phyloP scores from a whole-genome alignment of 1,139 yeast species.

The Yamadazyma sp. region DNA sequence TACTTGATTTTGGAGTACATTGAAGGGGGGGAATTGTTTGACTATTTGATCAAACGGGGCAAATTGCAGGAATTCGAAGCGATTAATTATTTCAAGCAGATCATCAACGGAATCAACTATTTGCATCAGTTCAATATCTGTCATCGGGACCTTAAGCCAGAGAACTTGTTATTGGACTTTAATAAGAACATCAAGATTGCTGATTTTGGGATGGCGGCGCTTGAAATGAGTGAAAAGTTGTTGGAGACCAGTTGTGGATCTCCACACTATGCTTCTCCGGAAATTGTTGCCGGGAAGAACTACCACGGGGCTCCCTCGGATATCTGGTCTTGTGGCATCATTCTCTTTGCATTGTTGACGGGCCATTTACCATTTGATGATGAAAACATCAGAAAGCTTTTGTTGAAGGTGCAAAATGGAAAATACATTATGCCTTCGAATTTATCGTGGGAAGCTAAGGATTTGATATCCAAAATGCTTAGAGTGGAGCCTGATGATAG shows the following conservation, averaged over 20 bases:
- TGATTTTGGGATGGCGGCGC: slow-evolving; percentile 99
- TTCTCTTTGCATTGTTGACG: slow-evolving; percentile 85
- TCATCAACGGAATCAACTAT: slow-evolving; percentile 86
- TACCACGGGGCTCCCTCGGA: slow-evolving; percentile 98
- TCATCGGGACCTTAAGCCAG: slow-evolving; percentile 96
- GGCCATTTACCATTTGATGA: slow-evolving; percentile 98
- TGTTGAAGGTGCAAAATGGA: slow-evolving; percentile 90
- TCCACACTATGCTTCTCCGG: slow-evolving; percentile 98
- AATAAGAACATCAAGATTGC: slow-evolving; percentile 91
- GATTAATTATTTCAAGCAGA: slow-evolving; percentile 85
- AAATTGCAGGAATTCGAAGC: slow-evolving; percentile 89
- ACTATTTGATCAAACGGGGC: slow-evolving; percentile 84
- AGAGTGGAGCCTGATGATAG: slow-evolving; percentile 77
- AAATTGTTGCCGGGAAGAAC: slow-evolving; percentile 89
- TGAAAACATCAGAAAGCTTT: slow-evolving; percentile 82
- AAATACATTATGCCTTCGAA: slow-evolving; percentile 79
- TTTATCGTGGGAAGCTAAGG: slow-evolving; percentile 79
- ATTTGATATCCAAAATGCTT: slow-evolving; percentile 79
- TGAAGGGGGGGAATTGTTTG: slow-evolving; percentile 96
- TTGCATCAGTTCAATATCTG: slow-evolving; percentile 93
- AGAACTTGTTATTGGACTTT: slow-evolving; percentile 82
- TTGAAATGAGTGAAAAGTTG: slow-evolving; percentile 80
- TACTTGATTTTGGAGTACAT: slow-evolving; percentile 92
- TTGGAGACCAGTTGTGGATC: slow-evolving; percentile 97
- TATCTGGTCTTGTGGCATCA: slow-evolving; percentile 98